Evolutionary conservation across 306 rosid genomes (phyloP), one percentile per base, ranked within the genome.

Genomic region (Elaeagnus macrophylla): DNA sequence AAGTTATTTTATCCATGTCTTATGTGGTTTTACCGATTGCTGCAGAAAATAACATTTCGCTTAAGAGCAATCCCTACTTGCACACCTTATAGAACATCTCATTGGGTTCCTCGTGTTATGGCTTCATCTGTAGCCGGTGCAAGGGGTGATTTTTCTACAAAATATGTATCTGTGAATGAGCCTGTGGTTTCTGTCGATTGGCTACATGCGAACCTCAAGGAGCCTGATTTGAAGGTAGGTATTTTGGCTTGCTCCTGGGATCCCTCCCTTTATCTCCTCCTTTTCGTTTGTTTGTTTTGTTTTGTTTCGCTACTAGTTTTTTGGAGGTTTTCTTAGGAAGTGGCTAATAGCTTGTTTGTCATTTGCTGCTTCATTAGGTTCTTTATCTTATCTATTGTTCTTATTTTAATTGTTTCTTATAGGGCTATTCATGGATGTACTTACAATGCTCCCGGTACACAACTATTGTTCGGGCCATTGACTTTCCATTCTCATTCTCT

Each of bases 141-240:
- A 71, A 60, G 72, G 68, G 71, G 81, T 69, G 58, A 72, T 43
- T 84, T 82, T 73, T 79, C 95, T 2, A 76, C 95, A 14, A 65
- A 69, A 50, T 53, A 84, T n/a, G 66, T 71, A 15, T 54, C 87
- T 38, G 61, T 79, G 12, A 75, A 59, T 56, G 96, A 93, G 60
- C 89, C 95, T n/a, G 89, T 84, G 73, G 95, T 93, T 61, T 80
- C 99, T 46, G 89, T 75, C 13, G 94, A 82, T 54, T 93, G 99
- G 99, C 95, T 93, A 40, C 81, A 82, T 67, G 75, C 78, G 51
- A 79, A 93, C 69, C 78, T 93, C 57, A 87, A 81, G 82, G 78
- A 80, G 65, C 86, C 88, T 51, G 80, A 81, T 58, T 56, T 93
- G 73, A 93, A 87, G 95, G 99, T 90, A 25, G 32, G 32, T 25